phyloP scores from a whole-genome alignment of 2,329 filamentous ascomycete species.

The Hysterium pulicare region DNA sequence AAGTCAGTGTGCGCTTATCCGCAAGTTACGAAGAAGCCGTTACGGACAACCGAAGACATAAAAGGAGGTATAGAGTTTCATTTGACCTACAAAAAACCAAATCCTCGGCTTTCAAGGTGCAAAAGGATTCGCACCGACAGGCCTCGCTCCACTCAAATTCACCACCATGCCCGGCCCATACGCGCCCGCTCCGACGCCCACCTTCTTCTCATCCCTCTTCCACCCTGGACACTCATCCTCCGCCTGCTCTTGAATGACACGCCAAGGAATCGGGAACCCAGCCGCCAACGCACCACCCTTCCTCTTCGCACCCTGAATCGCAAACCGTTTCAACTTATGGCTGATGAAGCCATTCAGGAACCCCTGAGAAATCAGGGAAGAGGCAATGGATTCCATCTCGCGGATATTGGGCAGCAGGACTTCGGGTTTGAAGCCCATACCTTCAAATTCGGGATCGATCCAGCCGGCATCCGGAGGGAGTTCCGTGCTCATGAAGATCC shows the following conservation, averaged over 20 bases:
- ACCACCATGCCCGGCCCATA: slow-evolving; percentile 53
- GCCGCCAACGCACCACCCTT: slow-evolving; percentile 56
- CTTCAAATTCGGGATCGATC: slow-evolving; percentile 46
- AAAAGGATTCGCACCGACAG: no score
- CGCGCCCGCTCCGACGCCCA: slow-evolving; percentile 11
- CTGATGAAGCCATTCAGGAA: slow-evolving; percentile 81
- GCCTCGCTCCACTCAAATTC: slow-evolving; percentile 54
- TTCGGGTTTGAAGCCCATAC: slow-evolving; percentile 26
- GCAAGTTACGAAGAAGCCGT: no score
- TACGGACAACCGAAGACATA: no score
- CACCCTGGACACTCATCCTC: slow-evolving; percentile 69
- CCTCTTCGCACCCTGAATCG: slow-evolving; percentile 70
- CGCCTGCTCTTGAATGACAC: slow-evolving; percentile 61
- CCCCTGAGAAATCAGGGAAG: slow-evolving; percentile 74
- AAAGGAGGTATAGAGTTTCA: not conserved
- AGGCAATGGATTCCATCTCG: slow-evolving; percentile 74
- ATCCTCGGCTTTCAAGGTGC: no score
- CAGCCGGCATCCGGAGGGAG: slow-evolving; percentile 44
- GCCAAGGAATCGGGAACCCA: slow-evolving; percentile 74
- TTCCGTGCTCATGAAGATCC: slow-evolving; percentile 48
- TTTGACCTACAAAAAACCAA: no score
- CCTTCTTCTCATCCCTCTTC: slow-evolving; percentile 51
- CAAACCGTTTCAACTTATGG: slow-evolving; percentile 72
- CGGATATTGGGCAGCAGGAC: slow-evolving; percentile 49
- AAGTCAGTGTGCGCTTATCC: no score